A percentile compares a stretch with the other conserved stretches of the same genome.
Conservation (phyloP, 2,329 filamentous ascomycete species). For the Parascedosporium putredinis region DNA sequence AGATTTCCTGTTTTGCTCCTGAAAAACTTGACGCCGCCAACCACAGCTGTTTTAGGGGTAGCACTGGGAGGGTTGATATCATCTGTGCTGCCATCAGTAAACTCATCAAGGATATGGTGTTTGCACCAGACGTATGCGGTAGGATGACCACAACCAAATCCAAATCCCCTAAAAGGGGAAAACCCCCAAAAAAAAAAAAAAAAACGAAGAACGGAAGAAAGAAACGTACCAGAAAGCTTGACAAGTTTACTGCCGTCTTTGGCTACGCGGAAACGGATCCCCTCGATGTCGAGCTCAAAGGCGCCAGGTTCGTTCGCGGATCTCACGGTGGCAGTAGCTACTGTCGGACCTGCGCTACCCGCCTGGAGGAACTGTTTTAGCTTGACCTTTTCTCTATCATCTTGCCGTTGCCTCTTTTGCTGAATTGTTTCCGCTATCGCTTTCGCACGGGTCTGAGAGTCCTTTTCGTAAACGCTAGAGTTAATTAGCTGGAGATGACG, state of each 20-base stretch:
- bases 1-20: conserved; percentile 84
- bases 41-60: conserved; percentile 62
- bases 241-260: conserved; percentile 76
- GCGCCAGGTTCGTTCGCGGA: conserved; percentile 19
- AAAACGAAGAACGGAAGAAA: too few relatives aligned
- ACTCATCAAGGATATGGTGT: conserved; percentile 10
- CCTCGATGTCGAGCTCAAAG: conserved; percentile 39
- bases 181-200: too few relatives aligned
- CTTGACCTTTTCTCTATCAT: conserved; percentile 49
- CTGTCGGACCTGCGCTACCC: not conserved
- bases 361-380: conserved; percentile 27
- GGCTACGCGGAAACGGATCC: conserved; percentile 62
- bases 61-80: conserved; percentile 14
- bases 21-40: conserved; percentile 74
- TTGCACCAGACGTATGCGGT: too few relatives aligned
- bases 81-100: conserved; percentile 3
- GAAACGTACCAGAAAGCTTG: conserved; percentile 53
- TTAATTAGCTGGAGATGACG: conserved; percentile 79
- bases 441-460: conserved; percentile 55
- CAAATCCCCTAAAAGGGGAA: conserved; percentile 23
- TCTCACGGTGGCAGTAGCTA: conserved; percentile 18
- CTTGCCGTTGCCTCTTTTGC: conserved; percentile 41
- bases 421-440: conserved; percentile 61
- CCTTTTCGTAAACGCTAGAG: conserved; percentile 64
- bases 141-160: too few relatives aligned